These are phyloP conservation scores for Trichoderma pleuroti DNA, from an alignment of 2,329 filamentous ascomycete species.

Conservation along the genomic window DNA sequence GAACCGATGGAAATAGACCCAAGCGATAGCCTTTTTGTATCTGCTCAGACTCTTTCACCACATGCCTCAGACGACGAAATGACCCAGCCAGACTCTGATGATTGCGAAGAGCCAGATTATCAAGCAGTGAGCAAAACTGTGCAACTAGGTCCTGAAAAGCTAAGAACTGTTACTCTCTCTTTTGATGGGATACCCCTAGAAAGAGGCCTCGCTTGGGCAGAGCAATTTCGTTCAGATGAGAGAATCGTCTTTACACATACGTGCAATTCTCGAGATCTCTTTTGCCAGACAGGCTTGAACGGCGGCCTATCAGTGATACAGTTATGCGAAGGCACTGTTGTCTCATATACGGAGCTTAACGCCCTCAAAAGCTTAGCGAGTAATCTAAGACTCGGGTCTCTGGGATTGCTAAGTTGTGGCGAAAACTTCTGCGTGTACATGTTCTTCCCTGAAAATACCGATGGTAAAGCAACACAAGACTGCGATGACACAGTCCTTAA, in stretches of 20 bases:
- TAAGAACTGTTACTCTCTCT: constrained; percentile 8
- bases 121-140: constrained; percentile 16
- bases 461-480: constrained; percentile 30
- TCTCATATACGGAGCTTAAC: constrained; percentile 12
- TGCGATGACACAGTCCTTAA: constrained; percentile 29
- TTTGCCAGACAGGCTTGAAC: constrained; percentile 13
- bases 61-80: neutral
- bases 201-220: constrained; percentile 26
- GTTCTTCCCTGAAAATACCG: constrained; percentile 37
- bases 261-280: constrained; percentile 34
- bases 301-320: constrained; percentile 18
- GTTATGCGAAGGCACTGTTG: constrained; percentile 26
- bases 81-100: neutral
- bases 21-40: constrained; percentile 27
- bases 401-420: constrained; percentile 35
- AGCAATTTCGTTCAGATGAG: constrained; percentile 26
- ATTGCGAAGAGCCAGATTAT: neutral
- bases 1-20: constrained; percentile 24
- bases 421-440: constrained; percentile 36
- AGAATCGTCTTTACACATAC: constrained; percentile 34
- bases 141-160: constrained; percentile 17
- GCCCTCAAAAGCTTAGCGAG: constrained; percentile 31
- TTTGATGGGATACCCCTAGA: constrained; percentile 23
- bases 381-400: constrained; percentile 34
- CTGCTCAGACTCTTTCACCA: neutral